Percentiles rank a stretch among this genome's conserved stretches.
These are phyloP conservation scores for Phytophthora hybrid DNA, from an alignment of 352 stramenopile genomes.

Conservation along the genomic window DNA sequence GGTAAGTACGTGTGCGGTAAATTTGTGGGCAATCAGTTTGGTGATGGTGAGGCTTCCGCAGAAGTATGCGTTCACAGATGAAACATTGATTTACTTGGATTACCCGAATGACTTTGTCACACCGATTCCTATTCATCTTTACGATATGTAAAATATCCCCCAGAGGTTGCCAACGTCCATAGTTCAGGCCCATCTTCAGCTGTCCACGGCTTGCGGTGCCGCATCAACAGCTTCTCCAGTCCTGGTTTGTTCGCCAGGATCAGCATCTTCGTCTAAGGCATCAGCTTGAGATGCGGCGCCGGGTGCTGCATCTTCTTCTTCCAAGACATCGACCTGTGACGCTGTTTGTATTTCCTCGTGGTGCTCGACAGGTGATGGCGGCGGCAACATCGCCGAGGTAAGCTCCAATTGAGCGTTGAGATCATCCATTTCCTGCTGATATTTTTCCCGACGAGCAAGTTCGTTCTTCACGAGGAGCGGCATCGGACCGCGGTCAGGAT, in stretches of 20 bases:
- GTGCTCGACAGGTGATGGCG: not conserved
- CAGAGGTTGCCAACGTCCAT: not conserved
- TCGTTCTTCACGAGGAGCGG: conserved; percentile 67
- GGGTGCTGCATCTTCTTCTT: conserved; percentile 12
- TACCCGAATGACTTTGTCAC: conserved; percentile 23
- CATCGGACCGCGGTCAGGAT: conserved; percentile 55
- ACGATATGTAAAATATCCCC: not conserved
- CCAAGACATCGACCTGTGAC: conserved; percentile 31
- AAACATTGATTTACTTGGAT: conserved; percentile 17
- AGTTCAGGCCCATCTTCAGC: conserved; percentile 16
- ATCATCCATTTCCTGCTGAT: conserved; percentile 41
- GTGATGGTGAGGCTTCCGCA: not conserved
- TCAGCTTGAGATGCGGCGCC: not conserved
- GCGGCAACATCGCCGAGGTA: conserved; percentile 31
- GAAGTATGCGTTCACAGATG: conserved; percentile 15
- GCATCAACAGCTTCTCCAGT: not conserved
- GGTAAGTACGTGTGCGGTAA: conserved; percentile 18
- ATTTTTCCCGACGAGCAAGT: conserved; percentile 59
- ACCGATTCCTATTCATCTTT: not conserved
- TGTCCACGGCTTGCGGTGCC: not conserved
- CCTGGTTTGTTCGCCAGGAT: not conserved
- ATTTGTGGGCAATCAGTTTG: not conserved
- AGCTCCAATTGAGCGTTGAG: conserved; percentile 55
- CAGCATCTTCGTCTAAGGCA: not conserved
- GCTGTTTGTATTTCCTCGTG: conserved; percentile 15